Conservation (phyloP, 768 basidiomycete species). For the Floccularia luteovirens region DNA sequence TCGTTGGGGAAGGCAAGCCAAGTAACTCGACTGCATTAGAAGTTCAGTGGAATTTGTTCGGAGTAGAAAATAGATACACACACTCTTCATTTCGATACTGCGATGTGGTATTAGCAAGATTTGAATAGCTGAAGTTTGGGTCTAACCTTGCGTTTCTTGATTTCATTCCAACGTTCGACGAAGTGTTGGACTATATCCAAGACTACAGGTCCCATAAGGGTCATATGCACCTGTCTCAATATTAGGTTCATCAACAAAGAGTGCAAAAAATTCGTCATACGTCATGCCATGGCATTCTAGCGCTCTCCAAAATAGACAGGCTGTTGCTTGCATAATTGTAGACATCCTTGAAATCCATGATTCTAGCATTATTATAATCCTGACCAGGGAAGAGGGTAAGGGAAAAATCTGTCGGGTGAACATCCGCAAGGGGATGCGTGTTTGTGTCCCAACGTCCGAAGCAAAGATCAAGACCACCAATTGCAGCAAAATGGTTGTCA, state of each 20-base stretch:
- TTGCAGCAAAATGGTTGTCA: constrained; percentile 78
- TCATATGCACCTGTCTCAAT: constrained; percentile 66
- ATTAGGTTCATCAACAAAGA: neutral
- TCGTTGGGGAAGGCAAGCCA: constrained; percentile 82
- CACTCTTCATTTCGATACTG: constrained; percentile 43
- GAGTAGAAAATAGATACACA: constrained; percentile 13
- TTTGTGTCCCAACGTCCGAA: constrained; percentile 97
- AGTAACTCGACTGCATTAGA: constrained; percentile 33
- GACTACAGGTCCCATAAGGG: constrained; percentile 71
- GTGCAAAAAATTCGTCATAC: constrained; percentile 33
- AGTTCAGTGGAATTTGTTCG: neutral
- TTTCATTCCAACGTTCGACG: constrained; percentile 84
- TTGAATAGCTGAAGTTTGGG: constrained; percentile 4
- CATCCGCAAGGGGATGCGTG: constrained; percentile 85
- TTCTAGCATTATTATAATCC: constrained; percentile 89
- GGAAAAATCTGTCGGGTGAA: constrained; percentile 79
- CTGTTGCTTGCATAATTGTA: constrained; percentile 66
- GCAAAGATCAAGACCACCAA: constrained; percentile 94
- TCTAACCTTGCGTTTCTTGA: constrained; percentile 72
- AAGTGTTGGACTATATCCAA: constrained; percentile 94
- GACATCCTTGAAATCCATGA: constrained; percentile 82
- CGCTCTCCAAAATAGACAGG: constrained; percentile 57
- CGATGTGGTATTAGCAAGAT: neutral
- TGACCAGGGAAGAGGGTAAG: constrained; percentile 88
- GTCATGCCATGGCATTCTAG: constrained; percentile 96